A percentile compares a stretch with the other conserved stretches of the same genome.
These are phyloP conservation scores for Salix purpurea DNA, from an alignment of 345 rosid species.

Conservation along the genomic window DNA sequence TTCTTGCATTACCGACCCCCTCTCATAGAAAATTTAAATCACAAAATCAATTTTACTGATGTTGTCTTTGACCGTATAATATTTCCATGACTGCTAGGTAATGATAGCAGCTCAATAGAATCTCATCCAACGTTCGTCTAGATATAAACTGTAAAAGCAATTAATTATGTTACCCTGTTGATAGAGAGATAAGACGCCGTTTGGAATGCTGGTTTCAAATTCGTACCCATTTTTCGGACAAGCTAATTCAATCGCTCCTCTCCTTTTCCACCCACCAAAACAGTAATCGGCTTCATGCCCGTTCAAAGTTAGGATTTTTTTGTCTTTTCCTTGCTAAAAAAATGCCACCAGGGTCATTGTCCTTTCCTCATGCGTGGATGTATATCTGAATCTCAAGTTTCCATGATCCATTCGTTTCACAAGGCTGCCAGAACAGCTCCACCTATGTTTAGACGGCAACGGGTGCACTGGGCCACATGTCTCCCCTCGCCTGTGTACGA, in stretches of 20 bases:
- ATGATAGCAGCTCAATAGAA: background rate
- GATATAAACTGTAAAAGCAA: background rate
- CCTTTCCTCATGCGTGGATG: background rate
- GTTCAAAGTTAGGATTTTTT: background rate
- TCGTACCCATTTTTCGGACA: background rate
- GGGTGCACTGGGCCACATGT: background rate
- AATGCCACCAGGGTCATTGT: background rate
- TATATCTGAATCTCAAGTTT: background rate
- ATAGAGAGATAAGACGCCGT: background rate
- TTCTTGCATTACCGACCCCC: too few species aligned
- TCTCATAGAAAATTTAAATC: background rate
- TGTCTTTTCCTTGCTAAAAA: background rate
- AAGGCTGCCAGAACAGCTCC: background rate
- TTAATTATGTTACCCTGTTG: too few species aligned
- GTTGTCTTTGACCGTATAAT: background rate
- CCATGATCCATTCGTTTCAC: background rate
- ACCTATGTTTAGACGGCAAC: background rate
- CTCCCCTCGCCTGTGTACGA: background rate
- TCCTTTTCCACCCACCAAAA: background rate
- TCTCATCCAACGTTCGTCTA: background rate
- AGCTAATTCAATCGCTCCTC: background rate
- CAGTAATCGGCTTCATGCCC: background rate
- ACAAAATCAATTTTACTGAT: background rate
- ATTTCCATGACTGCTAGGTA: background rate
- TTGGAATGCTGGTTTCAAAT: background rate